Base-by-base conservation (phyloP, 2,329 filamentous ascomycete species). In the Fusarium guadeloupense region DNA sequence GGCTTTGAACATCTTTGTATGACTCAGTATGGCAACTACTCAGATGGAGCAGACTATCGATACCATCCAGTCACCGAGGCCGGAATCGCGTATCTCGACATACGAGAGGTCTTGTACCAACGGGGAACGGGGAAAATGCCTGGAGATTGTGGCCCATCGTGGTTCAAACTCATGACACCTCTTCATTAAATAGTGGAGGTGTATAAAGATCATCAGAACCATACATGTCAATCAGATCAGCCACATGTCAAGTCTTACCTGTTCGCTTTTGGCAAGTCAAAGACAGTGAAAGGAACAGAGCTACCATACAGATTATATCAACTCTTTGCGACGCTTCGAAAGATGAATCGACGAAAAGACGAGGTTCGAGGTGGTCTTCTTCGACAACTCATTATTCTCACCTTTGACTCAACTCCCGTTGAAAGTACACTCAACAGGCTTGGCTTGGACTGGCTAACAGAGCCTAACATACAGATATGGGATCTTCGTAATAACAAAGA, bases 231-330 rank as follows among this genome's bases (percentile, higher is more conserved):
- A 26, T 20, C 31, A 12, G 40, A 50, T 14, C 45, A 48, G 16
- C 38, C 38, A 6, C 42, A 46, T 13, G 31, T 45, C 1, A 52
- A 60, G 19, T 14, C 59, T 3, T 60, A 60, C 17, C 19, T 53
- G 17, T 66, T 66, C 23, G 59, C 62, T 2, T 66, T 63, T 30
- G 63, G 51, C 5, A 52, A 56, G 51, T 63, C 62, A 1, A 66
- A 33, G 34, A 17, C 19, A 1, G 19, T 66, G 1, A 49, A 20
- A 12, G 49, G 57, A 30, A 23, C 14, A 2, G 14, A 16, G 5
- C 17, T 63, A 3, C 20, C 26, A 7, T n/a, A 43, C 4, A 39
- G 54, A 4, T 26, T 66, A 1, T 34, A 53, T 8, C 14, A 39
- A 6, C 8, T 52, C 1, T 57, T 63, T 28, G 4, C 23, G 2